Percentiles rank a stretch among this genome's conserved stretches.
Conservation (phyloP, 768 basidiomycete genomes). For the Gyrodon lividus region DNA sequence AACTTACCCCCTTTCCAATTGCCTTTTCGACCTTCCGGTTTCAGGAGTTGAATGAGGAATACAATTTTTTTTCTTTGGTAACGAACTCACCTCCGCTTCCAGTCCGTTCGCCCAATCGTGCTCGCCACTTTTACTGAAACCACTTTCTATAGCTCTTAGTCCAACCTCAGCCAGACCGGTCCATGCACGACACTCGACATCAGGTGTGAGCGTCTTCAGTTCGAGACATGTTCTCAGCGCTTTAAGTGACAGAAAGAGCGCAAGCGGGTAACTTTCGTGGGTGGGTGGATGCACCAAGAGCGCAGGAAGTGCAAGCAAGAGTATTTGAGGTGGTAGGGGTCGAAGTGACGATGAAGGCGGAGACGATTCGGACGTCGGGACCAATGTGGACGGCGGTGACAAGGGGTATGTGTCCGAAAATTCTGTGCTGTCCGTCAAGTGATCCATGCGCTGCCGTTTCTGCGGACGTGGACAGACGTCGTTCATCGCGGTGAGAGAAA, state of each 20-base stretch:
- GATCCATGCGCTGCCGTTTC: conserved; percentile 33
- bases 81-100: conserved; percentile 48
- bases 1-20: conserved; percentile 66
- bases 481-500: conserved; percentile 20
- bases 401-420: not conserved
- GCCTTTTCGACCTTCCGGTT: conserved; percentile 54
- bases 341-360: conserved; percentile 13
- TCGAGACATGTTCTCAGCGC: conserved; percentile 58
- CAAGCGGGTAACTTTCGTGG: conserved; percentile 52
- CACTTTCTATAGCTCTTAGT: conserved; percentile 50
- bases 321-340: conserved; percentile 40
- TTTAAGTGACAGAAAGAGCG: conserved; percentile 53
- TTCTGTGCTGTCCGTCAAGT: not conserved
- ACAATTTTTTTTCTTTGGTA: not conserved
- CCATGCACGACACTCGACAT: conserved; percentile 71
- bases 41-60: not conserved
- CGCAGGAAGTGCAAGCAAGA: conserved; percentile 62
- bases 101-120: conserved; percentile 49
- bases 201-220: conserved; percentile 48
- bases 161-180: conserved; percentile 69
- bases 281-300: conserved; percentile 65
- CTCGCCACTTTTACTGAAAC: conserved; percentile 37
- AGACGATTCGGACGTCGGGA: not conserved
- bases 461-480: conserved; percentile 33
- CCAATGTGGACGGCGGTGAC: not conserved